A percentile compares a stretch with the other conserved stretches of the same genome.
Conservation (phyloP, 2,329 filamentous ascomycete species). For the Periglandula ipomoeae region DNA sequence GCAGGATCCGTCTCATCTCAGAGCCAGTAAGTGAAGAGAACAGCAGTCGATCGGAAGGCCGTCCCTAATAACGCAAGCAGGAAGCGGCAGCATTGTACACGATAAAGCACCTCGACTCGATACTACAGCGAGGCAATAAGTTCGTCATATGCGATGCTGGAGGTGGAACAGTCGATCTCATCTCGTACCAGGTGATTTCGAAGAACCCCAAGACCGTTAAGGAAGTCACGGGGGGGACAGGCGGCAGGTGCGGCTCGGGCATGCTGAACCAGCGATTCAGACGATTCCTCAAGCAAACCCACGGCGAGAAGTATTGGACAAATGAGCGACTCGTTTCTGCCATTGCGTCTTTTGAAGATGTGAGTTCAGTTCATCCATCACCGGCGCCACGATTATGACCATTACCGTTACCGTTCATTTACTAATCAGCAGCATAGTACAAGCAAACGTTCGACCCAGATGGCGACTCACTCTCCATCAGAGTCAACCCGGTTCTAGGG, state of each 20-base stretch:
- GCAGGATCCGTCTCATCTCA: constrained; percentile 37
- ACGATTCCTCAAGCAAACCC: constrained; percentile 31
- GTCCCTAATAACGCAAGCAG: constrained; percentile 9
- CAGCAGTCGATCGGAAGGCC: no score
- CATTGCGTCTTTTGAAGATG: constrained; percentile 33
- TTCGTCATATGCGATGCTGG: constrained; percentile 47
- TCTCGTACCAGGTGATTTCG: constrained; percentile 39
- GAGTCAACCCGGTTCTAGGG: constrained; percentile 23
- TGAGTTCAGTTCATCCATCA: constrained; percentile 17
- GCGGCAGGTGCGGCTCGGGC: constrained; percentile 39
- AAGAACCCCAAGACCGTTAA: constrained; percentile 34
- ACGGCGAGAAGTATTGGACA: constrained; percentile 34
- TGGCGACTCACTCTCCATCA: constrained; percentile 27
- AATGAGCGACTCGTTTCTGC: constrained; percentile 31
- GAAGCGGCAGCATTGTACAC: constrained; percentile 44
- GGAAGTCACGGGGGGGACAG: constrained; percentile 39
- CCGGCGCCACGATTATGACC: no score
- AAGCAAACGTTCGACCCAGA: constrained; percentile 29
- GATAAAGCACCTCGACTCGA: constrained; percentile 32
- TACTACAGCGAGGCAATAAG: constrained; percentile 33
- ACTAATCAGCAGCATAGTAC: constrained; percentile 18
- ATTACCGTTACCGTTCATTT: no score
- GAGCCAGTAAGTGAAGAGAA: constrained; percentile 29
- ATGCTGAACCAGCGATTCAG: constrained; percentile 40
- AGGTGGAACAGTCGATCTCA: constrained; percentile 45